Conservation (phyloP, 352 stramenopile species). For the Phytophthora uliginosa region DNA sequence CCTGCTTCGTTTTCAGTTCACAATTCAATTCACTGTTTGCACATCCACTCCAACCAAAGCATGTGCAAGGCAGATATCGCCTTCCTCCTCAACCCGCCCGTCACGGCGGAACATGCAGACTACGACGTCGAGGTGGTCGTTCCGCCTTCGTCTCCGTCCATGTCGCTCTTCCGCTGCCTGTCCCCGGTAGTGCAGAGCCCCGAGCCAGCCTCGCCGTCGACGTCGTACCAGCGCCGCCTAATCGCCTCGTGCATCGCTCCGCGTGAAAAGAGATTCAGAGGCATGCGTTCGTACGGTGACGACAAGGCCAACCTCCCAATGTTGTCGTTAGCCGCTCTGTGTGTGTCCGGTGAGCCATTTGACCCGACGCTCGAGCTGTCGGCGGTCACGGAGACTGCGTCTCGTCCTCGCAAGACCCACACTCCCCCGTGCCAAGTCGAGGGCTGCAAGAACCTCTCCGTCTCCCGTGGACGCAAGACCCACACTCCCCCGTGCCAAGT, state of each 20-base stretch:
- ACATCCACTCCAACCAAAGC: slow-evolving; percentile 22
- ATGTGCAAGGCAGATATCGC: slow-evolving; percentile 57
- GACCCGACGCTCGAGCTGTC: slow-evolving; percentile 36
- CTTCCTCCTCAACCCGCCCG: slow-evolving; percentile 52
- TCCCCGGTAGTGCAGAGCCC: slow-evolving; percentile 36
- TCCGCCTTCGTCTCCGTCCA: slow-evolving; percentile 25
- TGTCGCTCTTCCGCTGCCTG: slow-evolving; percentile 38
- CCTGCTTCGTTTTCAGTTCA: slow-evolving; percentile 29
- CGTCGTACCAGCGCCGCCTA: slow-evolving; percentile 38
- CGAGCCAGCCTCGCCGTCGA: slow-evolving; percentile 29
- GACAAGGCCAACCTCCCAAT: slow-evolving; percentile 46
- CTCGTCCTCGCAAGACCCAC: slow-evolving; percentile 39
- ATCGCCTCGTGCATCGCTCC: slow-evolving; percentile 52
- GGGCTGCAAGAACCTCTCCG: slow-evolving; percentile 56
- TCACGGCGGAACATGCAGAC: slow-evolving; percentile 7
- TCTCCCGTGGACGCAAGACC: slow-evolving; percentile 50
- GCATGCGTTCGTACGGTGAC: slow-evolving; percentile 39
- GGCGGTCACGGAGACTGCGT: slow-evolving; percentile 6
- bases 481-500: slow-evolving; percentile 56
- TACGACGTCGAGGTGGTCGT: slow-evolving; percentile 6
- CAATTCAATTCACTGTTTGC: slow-evolving; percentile 31
- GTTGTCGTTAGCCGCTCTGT: slow-evolving; percentile 38
- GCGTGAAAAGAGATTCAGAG: slow-evolving; percentile 46
- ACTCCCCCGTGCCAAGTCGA: slow-evolving; percentile 56
- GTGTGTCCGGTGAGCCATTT: slow-evolving; percentile 31